Evolutionary conservation across 225 moss, liverwort and hornwort species (phyloP).

Genomic region (Neckera pumila): DNA sequence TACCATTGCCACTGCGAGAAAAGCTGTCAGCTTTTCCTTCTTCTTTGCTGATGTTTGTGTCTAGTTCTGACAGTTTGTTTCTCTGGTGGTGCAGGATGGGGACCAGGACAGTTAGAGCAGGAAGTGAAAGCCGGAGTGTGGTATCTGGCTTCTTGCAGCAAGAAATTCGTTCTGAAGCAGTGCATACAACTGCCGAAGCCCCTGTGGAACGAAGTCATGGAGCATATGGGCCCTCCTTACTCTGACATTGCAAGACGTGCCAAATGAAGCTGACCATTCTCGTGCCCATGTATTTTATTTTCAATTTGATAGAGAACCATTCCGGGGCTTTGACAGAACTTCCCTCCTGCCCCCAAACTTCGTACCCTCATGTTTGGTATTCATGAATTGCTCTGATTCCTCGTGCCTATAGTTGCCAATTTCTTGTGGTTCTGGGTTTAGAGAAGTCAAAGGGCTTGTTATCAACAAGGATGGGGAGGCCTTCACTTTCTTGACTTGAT

Average conservation of each 20-base stretch:
- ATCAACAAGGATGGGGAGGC: background rate
- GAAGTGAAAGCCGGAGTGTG: slow-evolving; percentile 73
- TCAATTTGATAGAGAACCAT: background rate
- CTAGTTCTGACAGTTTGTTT: background rate
- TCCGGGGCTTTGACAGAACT: background rate
- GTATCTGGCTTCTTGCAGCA: slow-evolving; percentile 74
- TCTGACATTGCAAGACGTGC: slow-evolving; percentile 58
- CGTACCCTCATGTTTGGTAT: background rate
- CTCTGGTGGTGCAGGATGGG: slow-evolving; percentile 46
- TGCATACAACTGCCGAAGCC: slow-evolving; percentile 72
- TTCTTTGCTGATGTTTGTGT: background rate
- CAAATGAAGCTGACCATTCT: background rate
- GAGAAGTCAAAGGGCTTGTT: background rate
- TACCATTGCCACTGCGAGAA: background rate
- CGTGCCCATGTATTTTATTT: background rate
- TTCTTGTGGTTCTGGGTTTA: background rate
- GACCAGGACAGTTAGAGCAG: slow-evolving; percentile 72
- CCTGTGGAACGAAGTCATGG: slow-evolving; percentile 77
- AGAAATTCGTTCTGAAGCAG: slow-evolving; percentile 59
- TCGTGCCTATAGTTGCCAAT: background rate
- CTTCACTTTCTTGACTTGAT: background rate
- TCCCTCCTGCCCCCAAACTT: background rate
- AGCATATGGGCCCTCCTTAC: slow-evolving; percentile 83
- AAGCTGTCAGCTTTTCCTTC: background rate
- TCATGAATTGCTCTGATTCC: background rate